These are phyloP conservation scores for Prunus armeniaca DNA, from an alignment of 306 rosid species.

Conservation along the genomic window DNA sequence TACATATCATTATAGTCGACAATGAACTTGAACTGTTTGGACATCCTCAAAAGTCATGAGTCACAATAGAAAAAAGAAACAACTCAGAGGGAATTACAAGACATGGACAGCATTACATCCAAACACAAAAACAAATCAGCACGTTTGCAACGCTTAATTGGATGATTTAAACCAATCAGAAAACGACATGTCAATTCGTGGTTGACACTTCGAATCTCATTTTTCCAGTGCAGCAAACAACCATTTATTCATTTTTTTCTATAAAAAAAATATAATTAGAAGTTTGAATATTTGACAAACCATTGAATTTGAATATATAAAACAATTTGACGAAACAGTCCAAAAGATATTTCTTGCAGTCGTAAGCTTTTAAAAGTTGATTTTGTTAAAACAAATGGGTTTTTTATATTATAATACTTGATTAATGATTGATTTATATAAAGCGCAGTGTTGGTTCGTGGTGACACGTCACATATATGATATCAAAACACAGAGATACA, in stretches of 20 bases:
- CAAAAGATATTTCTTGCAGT: neutral
- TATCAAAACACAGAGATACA: neutral
- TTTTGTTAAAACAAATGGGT: neutral
- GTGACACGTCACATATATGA: neutral
- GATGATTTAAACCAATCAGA: neutral
- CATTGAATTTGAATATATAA: neutral
- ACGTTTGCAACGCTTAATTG: slow-evolving; percentile 4
- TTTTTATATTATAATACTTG: neutral
- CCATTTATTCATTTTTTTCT: neutral
- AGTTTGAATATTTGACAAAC: neutral
- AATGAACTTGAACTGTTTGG: slow-evolving; percentile 11
- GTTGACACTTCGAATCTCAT: neutral
- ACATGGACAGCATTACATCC: slow-evolving; percentile 4
- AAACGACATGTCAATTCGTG: neutral
- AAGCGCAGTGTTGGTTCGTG: neutral
- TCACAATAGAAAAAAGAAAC: neutral
- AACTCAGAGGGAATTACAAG: neutral
- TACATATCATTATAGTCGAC: neutral
- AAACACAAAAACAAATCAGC: neutral
- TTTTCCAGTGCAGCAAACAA: neutral
- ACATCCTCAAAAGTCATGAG: neutral
- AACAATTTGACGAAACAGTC: neutral
- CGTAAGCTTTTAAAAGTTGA: neutral
- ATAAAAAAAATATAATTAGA: too few relatives aligned
- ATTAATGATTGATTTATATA: neutral